These are phyloP conservation scores for Besnoitia besnoiti DNA, from an alignment of 169 alveolate genomes.

Conservation along the genomic window DNA sequence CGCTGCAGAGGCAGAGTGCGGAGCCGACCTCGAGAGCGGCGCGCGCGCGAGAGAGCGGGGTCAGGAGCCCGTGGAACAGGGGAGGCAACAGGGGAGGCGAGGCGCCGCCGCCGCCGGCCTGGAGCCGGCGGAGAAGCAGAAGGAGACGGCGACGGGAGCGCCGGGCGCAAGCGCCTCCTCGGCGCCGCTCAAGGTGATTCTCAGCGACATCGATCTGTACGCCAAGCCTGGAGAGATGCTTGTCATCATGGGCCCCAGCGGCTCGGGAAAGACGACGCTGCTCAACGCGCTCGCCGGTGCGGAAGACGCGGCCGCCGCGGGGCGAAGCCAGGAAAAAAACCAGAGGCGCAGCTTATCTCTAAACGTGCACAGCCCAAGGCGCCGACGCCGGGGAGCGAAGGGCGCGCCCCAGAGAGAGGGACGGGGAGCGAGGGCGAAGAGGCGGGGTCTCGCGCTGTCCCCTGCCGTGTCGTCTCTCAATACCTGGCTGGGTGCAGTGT, in stretches of 20 bases:
- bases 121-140: neutral
- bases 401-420: neutral
- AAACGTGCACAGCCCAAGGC: neutral
- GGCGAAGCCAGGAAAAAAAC: neutral
- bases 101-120: no score
- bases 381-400: neutral
- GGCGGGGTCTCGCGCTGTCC: no score
- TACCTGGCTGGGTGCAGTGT: no score
- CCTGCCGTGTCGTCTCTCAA: no score
- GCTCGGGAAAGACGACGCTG: slow-evolving; percentile 94
- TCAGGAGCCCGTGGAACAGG: no score
- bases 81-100: no score
- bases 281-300: slow-evolving; percentile 85
- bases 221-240: slow-evolving; percentile 69
- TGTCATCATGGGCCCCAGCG: slow-evolving; percentile 83
- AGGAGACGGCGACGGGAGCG: neutral
- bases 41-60: no score
- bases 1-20: no score
- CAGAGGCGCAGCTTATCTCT: neutral
- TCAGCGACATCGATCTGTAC: slow-evolving; percentile 38
- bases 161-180: neutral
- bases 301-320: neutral
- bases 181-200: slow-evolving; percentile 36
- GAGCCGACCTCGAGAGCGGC: no score
- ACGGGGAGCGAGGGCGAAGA: neutral